Conservation (phyloP, 768 basidiomycete species). For the Pleurotus giganteus region DNA sequence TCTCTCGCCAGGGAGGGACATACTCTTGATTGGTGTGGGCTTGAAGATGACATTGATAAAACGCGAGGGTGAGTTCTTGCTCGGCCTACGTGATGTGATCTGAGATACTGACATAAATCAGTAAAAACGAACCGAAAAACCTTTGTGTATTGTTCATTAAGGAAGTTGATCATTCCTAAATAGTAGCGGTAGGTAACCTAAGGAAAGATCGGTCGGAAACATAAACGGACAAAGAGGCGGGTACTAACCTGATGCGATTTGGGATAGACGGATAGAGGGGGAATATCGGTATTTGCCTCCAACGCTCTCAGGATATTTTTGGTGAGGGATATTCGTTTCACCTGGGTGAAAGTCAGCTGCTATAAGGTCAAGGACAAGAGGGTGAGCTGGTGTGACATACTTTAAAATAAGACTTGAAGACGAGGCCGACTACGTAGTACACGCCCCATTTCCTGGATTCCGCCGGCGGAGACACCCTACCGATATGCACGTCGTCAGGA, state of each 20-base stretch:
- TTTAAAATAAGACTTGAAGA: constrained; percentile 93
- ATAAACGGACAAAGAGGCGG: constrained; percentile 11
- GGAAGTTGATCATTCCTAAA: constrained; percentile 89
- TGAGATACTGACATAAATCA: not conserved
- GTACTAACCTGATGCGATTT: constrained; percentile 77
- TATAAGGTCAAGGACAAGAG: not conserved
- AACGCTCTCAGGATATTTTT: constrained; percentile 92
- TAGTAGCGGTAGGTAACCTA: constrained; percentile 96
- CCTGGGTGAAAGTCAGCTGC: constrained; percentile 40
- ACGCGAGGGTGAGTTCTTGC: constrained; percentile 82
- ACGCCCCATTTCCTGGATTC: constrained; percentile 88
- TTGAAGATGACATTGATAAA: constrained; percentile 73
- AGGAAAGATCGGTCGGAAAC: constrained; percentile 15
- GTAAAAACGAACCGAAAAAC: constrained; percentile 33
- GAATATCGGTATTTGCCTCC: constrained; percentile 81
- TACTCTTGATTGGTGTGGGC: constrained; percentile 83
- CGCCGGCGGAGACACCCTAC: constrained; percentile 63
- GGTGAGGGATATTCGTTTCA: constrained; percentile 87
- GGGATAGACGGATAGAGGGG: constrained; percentile 72
- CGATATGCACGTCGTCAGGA: too few species aligned
- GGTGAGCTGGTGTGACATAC: constrained; percentile 48
- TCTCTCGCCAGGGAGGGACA: constrained; percentile 18
- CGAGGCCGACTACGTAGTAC: constrained; percentile 88
- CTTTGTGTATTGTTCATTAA: constrained; percentile 89
- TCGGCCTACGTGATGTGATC: constrained; percentile 54